Evolutionary conservation across 352 stramenopile genomes (phyloP), one percentile per base, ranked within the genome.

Genomic region (Pythium sp.): DNA sequence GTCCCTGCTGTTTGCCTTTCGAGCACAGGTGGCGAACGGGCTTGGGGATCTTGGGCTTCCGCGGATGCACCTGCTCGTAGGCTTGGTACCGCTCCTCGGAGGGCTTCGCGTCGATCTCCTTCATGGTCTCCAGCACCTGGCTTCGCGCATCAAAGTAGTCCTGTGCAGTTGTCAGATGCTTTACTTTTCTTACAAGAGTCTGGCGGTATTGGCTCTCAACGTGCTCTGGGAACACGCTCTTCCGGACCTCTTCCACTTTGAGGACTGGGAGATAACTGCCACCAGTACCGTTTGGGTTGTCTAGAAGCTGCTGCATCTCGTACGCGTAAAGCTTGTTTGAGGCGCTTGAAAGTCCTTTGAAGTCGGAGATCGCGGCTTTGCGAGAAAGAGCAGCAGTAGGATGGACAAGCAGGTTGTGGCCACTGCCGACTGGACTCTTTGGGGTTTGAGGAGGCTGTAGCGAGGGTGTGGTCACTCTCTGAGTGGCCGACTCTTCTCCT

Each of bases 21-120:
- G 43, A 26, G 49, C 49, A 83, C 15, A 78, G 58, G 9, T 72
- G 63, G 20, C 79, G 80, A 43, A 69, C 69, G 1, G 76, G 75
- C 58, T 91, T 91, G 22, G 85, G 85, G 61, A 93, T 91, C 69
- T 82, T 86, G 0, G 85, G 82, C n/a, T 93, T 93, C 22, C 81
- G 69, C 38, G 81, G 80, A 49, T 76, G 72, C 57, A 64, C 43
- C 5, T 72, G 69, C 36, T 74, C 65, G 2, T 78, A 71, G 53
- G 49, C 41, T 51, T 34, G 53, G 41, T 59, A 66, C 0, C 72
- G 68, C 58, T 79, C 69, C 4, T 76, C 74, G 0, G 67, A 74
- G 20, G 51, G 36, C 32, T 63, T 65, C 1, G 56, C 54, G 30
- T 75, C 70, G 6, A 77, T 55, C 20, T 72, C 63, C 18, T 83